Percentiles rank a stretch among this genome's conserved stretches.
Evolutionary conservation across 495 filamentous ascomycete genomes (phyloP).

Genomic region (Lasiosphaeriaceae sp.): DNA sequence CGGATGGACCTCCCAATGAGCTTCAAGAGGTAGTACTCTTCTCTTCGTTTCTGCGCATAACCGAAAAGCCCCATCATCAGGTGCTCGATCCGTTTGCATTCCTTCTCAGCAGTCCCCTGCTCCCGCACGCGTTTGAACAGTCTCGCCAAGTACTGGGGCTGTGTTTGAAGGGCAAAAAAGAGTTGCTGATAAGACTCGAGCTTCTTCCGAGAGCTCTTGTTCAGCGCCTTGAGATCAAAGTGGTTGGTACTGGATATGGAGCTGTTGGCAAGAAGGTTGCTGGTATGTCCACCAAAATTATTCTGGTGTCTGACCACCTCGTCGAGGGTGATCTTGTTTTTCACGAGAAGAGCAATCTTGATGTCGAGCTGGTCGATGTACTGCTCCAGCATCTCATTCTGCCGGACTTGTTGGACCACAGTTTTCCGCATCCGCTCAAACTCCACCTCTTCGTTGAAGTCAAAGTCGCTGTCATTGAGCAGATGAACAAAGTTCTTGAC

Average conservation of each 20-base stretch:
- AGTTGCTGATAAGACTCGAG: slow-evolving; percentile 95
- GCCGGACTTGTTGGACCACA: slow-evolving; percentile 93
- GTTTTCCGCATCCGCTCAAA: slow-evolving; percentile 89
- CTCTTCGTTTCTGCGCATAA: slow-evolving; percentile 91
- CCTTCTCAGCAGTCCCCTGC: slow-evolving; percentile 82
- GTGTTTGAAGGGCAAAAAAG: slow-evolving; percentile 96
- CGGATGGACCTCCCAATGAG: slow-evolving; percentile 76
- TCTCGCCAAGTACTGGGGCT: slow-evolving; percentile 87
- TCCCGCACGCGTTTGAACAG: slow-evolving; percentile 83
- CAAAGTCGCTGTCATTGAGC: slow-evolving; percentile 95
- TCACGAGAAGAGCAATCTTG: slow-evolving; percentile 96
- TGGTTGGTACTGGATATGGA: slow-evolving; percentile 86
- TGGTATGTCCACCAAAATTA: slow-evolving; percentile 90
- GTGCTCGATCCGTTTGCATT: slow-evolving; percentile 85
- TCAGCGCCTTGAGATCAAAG: slow-evolving; percentile 93
- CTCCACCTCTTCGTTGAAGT: slow-evolving; percentile 98
- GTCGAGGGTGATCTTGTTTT: slow-evolving; percentile 98
- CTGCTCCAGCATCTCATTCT: slow-evolving; percentile 94
- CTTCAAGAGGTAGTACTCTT: slow-evolving; percentile 96
- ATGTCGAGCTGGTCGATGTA: slow-evolving; percentile 98
- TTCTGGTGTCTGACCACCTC: slow-evolving; percentile 97
- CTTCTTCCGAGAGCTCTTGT: slow-evolving; percentile 92
- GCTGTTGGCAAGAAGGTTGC: slow-evolving; percentile 78
- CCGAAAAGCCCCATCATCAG: slow-evolving; percentile 97
- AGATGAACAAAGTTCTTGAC: slow-evolving; percentile 98